Evolutionary conservation across 1,284 basidiomycete species (phyloP), one percentile per base, ranked within the genome.

Genomic region (Baeospora myosura): DNA sequence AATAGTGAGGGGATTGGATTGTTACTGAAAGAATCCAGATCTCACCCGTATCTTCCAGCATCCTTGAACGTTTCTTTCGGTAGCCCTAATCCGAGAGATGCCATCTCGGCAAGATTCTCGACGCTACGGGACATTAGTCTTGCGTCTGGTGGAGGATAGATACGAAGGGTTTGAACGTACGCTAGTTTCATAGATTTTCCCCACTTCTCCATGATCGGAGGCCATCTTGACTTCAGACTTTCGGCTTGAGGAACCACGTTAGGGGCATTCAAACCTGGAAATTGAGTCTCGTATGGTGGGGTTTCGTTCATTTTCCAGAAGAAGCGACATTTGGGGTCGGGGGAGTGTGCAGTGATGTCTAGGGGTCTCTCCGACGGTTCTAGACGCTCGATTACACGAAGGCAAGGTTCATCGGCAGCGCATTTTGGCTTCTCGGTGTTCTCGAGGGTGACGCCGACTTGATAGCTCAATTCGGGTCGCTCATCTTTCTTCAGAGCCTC

Each of bases 361-460:
- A 95, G 61, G 2, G 92, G 91, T 25, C 92, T 64, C 56, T 95
- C 88, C 0, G 70, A 63, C 1, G 80, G 78, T 29, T 84, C 85
- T 17, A 95, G 69, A 1, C 69, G 69, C 41, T 76, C 74, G 48
- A 90, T 90, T 36, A 89, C 67, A 37, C 69, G 66, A 35, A 87
- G 66, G 53, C 87, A 90, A 5, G 82, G 76, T 46, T 84, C 80
- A 53, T 88, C 74, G 35, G 79, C 72, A 34, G 82, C 83, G 60
- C 90, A 93, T 59, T 87, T 89, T 5, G 88, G 88, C 57, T 89
- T 91, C 64, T 95, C 91, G 0, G 90, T 95, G 59, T 92, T 90
- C 64, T 94, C 91, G 16, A 94, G 76, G 1, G 90, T 92, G 7
- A 89, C 88, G 1, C 89, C 89, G 47, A 88, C 73, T 62, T 90